Percentiles rank a stretch among this genome's conserved stretches.
Conservation (phyloP, 164 flowering plant genomes). For the Platanus orientalis region DNA sequence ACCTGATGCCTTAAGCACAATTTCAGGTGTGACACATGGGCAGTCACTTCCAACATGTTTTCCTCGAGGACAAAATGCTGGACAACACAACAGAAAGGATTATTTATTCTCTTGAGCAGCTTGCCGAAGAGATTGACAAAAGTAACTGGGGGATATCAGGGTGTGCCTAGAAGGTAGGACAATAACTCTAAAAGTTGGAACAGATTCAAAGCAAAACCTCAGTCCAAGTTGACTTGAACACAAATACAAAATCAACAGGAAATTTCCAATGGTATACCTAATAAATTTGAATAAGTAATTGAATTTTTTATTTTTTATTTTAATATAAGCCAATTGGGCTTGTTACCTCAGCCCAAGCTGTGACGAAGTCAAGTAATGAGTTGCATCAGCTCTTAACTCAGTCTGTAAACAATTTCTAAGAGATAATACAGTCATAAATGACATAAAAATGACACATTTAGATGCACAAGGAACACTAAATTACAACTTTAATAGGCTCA, state of each 20-base stretch:
- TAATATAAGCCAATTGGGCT: no score
- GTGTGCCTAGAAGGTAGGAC: not conserved
- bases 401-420: no score
- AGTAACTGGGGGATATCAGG: not conserved
- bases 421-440: no score
- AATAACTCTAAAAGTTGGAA: not conserved
- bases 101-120: not conserved
- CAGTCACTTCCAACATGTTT: conserved; percentile 96
- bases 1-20: conserved; percentile 95
- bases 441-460: no score
- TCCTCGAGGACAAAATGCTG: conserved; percentile 97
- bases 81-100: not conserved
- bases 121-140: no score
- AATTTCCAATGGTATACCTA: not conserved
- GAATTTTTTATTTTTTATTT: no score
- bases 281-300: not conserved
- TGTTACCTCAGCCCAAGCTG: no score
- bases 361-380: no score
- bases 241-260: not conserved
- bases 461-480: no score
- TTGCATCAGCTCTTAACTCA: no score
- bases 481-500: no score
- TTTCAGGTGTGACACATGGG: conserved; percentile 95
- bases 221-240: not conserved
- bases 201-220: not conserved